Percentiles rank a stretch among this genome's conserved stretches.
Conservation (phyloP, 2,329 filamentous ascomycete species). For the Monilinia aucupariae region DNA sequence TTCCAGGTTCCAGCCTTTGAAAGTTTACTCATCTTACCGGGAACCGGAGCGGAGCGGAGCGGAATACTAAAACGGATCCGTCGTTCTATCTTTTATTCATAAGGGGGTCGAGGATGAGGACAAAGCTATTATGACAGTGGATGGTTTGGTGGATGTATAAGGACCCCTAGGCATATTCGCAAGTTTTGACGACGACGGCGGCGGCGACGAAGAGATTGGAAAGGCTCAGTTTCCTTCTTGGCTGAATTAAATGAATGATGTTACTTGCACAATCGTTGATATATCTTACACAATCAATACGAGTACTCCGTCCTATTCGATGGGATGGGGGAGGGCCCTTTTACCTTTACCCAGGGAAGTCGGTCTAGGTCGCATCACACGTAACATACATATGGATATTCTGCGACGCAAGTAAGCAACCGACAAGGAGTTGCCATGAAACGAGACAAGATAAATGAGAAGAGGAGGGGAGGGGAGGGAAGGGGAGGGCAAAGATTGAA, state of each 20-base stretch:
- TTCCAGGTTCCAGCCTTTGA: slow-evolving; percentile 27
- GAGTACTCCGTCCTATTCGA: slow-evolving; percentile 5
- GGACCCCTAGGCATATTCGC: slow-evolving; percentile 20
- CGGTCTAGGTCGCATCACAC: slow-evolving; percentile 29
- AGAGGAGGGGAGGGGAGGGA: slow-evolving; percentile 25
- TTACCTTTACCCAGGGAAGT: slow-evolving; percentile 23
- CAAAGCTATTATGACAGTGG: slow-evolving; percentile 13
- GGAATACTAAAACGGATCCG: background rate
- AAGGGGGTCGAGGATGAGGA: slow-evolving; percentile 22
- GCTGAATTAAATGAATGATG: background rate
- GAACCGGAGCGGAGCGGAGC: background rate
- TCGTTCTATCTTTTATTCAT: slow-evolving; percentile 7
- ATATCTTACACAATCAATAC: background rate
- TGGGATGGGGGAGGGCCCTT: background rate
- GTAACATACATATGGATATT: slow-evolving; percentile 35
- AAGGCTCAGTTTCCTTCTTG: slow-evolving; percentile 1
- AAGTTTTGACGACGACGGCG: slow-evolving; percentile 7
- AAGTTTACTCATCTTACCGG: slow-evolving; percentile 31
- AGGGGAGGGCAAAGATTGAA: slow-evolving; percentile 6
- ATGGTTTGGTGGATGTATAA: slow-evolving; percentile 1
- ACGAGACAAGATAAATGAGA: slow-evolving; percentile 22
- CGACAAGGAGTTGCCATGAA: slow-evolving; percentile 30
- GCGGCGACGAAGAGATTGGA: slow-evolving; percentile 1
- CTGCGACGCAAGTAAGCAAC: slow-evolving; percentile 29
- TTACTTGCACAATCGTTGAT: background rate